Conservation (phyloP, 371 early-diverging fungal genomes). For the Mortierella sp. region DNA sequence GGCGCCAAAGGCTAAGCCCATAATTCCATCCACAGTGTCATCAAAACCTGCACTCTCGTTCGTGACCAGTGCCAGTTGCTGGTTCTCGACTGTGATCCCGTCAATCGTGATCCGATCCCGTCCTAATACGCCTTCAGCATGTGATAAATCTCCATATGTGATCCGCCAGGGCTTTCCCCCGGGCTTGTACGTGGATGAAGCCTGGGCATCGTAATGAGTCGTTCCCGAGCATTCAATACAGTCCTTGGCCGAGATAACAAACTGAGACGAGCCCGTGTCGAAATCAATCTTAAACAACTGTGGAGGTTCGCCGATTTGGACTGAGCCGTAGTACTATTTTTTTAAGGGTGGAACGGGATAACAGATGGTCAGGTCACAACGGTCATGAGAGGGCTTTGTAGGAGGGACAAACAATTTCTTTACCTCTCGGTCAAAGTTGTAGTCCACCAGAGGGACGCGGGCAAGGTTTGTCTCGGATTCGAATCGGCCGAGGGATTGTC, state of each 20-base stretch:
- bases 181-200: conserved; percentile 61
- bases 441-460: conserved; percentile 31
- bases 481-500: conserved; percentile 14
- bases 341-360: background rate
- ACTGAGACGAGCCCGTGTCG: conserved; percentile 75
- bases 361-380: no score
- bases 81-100: conserved; percentile 55
- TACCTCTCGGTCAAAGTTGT: conserved; percentile 51
- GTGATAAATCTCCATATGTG: conserved; percentile 70
- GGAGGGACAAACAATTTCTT: background rate
- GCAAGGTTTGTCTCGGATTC: conserved; percentile 17
- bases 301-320: conserved; percentile 71
- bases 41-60: conserved; percentile 59
- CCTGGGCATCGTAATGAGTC: conserved; percentile 60
- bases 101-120: conserved; percentile 64
- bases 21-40: conserved; percentile 60
- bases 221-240: conserved; percentile 64
- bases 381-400: no score
- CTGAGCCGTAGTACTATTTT: conserved; percentile 52
- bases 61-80: conserved; percentile 65
- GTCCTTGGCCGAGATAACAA: conserved; percentile 62
- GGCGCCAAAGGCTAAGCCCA: conserved; percentile 60
- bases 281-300: conserved; percentile 71
- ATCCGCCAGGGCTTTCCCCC: conserved; percentile 59
- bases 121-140: conserved; percentile 65